Percentiles rank a stretch among this genome's conserved stretches.
Evolutionary conservation across 2,329 filamentous ascomycete species (phyloP).

Genomic region (Lecanoromycetidae sp.): DNA sequence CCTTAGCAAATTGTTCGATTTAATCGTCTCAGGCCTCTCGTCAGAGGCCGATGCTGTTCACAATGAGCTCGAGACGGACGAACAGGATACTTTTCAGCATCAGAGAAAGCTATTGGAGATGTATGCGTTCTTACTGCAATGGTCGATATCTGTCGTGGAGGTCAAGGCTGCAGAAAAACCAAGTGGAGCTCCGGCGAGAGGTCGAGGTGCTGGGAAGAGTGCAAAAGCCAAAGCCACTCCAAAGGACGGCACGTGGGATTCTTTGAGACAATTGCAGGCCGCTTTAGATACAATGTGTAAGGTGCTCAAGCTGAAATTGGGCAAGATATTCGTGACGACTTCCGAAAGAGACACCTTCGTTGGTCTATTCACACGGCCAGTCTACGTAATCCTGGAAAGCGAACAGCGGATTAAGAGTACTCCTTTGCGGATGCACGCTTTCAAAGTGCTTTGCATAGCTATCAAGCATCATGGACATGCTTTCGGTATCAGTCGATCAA

Average conservation of each 20-base stretch:
- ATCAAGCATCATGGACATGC: conserved; percentile 96
- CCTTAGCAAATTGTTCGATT: conserved; percentile 84
- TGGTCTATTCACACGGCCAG: conserved; percentile 76
- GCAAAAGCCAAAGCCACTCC: conserved; percentile 55
- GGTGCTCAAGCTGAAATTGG: conserved; percentile 81
- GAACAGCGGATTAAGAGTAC: conserved; percentile 84
- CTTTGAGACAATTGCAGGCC: conserved; percentile 70
- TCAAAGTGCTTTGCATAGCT: conserved; percentile 91
- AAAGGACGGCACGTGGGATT: conserved; percentile 79
- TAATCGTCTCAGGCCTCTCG: conserved; percentile 74
- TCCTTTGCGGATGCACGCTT: conserved; percentile 86
- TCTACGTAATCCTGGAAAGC: conserved; percentile 88
- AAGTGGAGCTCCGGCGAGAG: conserved; percentile 55
- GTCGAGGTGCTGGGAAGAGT: conserved; percentile 61
- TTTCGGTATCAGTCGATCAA: conserved; percentile 52
- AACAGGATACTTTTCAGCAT: conserved; percentile 72
- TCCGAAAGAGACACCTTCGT: conserved; percentile 95
- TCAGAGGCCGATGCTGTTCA: conserved; percentile 76
- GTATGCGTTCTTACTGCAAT: conserved; percentile 87
- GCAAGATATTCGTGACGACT: conserved; percentile 88
- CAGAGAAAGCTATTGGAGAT: conserved; percentile 90
- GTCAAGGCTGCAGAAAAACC: conserved; percentile 87
- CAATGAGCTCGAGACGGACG: conserved; percentile 78
- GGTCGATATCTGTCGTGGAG: conserved; percentile 90
- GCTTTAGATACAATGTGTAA: conserved; percentile 93